phyloP scores from a whole-genome alignment of 768 basidiomycete species.

The Mycena leptocephala region DNA sequence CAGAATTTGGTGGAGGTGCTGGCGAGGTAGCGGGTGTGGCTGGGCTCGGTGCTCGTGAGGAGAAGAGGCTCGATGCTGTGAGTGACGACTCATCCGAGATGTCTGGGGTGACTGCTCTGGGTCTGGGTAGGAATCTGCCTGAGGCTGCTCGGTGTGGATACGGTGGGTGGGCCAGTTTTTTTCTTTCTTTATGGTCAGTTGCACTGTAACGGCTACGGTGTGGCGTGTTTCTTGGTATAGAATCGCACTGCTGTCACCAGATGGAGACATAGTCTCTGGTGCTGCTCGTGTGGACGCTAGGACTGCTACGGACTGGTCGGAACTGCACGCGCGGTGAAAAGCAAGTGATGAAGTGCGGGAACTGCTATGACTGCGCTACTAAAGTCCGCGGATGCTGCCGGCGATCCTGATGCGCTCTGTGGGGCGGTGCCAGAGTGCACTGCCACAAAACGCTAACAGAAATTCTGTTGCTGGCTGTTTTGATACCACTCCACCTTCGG shows the following conservation, averaged over 20 bases:
- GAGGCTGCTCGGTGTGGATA: not conserved
- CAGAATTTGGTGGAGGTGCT: not conserved
- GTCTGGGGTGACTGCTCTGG: not conserved
- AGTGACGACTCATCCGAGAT: not conserved
- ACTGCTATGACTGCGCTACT: no score
- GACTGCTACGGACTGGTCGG: no score
- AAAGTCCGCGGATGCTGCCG: no score
- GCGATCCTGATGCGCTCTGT: no score
- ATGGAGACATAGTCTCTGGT: constrained; percentile 18
- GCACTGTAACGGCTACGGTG: no score
- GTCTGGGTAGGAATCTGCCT: constrained; percentile 2
- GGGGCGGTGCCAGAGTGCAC: no score
- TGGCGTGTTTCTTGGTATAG: not conserved
- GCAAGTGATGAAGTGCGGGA: no score
- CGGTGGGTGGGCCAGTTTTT: not conserved
- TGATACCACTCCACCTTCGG: no score
- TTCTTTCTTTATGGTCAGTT: not conserved
- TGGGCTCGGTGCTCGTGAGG: not conserved
- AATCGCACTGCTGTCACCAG: constrained; percentile 12
- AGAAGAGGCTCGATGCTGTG: not conserved
- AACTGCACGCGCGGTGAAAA: no score
- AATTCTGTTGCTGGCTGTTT: no score
- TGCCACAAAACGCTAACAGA: no score
- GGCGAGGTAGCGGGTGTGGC: not conserved
- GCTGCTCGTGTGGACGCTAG: no score